phyloP scores from a whole-genome alignment of 1,139 yeast genomes.

The Wickerhamomyces sp. region DNA sequence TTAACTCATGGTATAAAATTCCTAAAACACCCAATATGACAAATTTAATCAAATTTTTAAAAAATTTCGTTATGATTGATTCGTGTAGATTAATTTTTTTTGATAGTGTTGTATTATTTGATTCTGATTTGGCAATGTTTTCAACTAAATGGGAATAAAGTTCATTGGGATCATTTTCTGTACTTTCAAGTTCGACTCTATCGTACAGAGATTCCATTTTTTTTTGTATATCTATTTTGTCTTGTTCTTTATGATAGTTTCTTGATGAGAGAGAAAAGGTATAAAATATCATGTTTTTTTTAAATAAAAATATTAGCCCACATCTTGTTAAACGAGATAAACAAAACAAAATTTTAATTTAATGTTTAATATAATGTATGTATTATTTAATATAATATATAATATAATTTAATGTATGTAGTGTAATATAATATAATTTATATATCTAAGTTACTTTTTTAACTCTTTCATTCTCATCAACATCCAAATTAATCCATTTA shows the following conservation, averaged over 20 bases:
- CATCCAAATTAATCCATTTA: not conserved
- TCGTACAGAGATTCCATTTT: slow-evolving; percentile 25
- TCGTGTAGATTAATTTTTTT: slow-evolving; percentile 1
- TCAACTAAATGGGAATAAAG: slow-evolving; percentile 14
- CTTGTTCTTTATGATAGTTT: not conserved
- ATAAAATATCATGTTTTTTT: no score
- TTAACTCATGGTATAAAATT: slow-evolving; percentile 43
- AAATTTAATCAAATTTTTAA: slow-evolving; percentile 21
- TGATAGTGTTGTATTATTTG: slow-evolving; percentile 2
- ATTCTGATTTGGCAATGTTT: slow-evolving; percentile 4
- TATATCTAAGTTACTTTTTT: no score
- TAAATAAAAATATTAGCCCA: no score
- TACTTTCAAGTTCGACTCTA: slow-evolving; percentile 26
- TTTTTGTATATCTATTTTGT: not conserved
- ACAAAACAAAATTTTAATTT: no score
- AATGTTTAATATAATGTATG: no score
- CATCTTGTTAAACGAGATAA: no score
- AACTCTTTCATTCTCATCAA: no score
- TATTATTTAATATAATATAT: no score
- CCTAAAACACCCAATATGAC: slow-evolving; percentile 40
- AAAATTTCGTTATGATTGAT: slow-evolving; percentile 4
- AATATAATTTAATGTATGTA: no score
- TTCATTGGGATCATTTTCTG: slow-evolving; percentile 18
- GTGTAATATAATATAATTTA: no score
- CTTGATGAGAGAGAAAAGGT: no score